Evolutionary conservation across 164 flowering plant genomes (phyloP), one percentile per base, ranked within the genome.

Genomic region (Vitis amurensis): DNA sequence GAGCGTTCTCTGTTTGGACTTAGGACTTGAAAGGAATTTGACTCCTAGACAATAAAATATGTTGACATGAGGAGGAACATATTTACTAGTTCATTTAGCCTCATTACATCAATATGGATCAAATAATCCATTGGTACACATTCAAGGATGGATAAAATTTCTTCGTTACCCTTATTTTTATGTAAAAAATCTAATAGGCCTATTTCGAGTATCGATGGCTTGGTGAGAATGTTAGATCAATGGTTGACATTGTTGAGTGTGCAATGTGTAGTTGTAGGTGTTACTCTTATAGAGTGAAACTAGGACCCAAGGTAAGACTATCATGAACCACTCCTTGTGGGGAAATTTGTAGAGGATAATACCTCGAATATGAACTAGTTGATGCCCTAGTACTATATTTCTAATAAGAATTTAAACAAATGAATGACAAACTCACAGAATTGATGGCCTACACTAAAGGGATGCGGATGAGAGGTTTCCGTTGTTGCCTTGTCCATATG

Each of bases 151-250:
- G 27, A 23, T 92, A 11, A 70, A 76, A 64, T 63, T 6, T 23
- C 27, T 23, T 23, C 1, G 8, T 52, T 64, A 31, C 44, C 0
- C 30, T 58, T 55, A 6, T 11, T 23, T 23, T 23, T 23, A 23
- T 23, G 27, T 23, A 23, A 23, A 23, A 1, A 23, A 23, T 0
- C 27, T 23, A 23, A 1, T 23, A 82, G 66, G 72, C 85, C 31
- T 93, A 88, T 57, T 68, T 89, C 30, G 94, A 86, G 72, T 86
- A 88, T 68, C 76, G 86, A 72, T 92, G 95, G 95, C 89, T 93
- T 0, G 86, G 87, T 59, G 94, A 84, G 70, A 85, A 87, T 63
- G 78, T 89, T 6, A 74, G 84, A 61, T 81, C 90, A 3, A 76
- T 72, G 63, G 81, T 83, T 68, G 91, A 87, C 61, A 70, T 83